These are phyloP conservation scores for Macrophomina tecta DNA, from an alignment of 2,329 filamentous ascomycete genomes.

Conservation along the genomic window DNA sequence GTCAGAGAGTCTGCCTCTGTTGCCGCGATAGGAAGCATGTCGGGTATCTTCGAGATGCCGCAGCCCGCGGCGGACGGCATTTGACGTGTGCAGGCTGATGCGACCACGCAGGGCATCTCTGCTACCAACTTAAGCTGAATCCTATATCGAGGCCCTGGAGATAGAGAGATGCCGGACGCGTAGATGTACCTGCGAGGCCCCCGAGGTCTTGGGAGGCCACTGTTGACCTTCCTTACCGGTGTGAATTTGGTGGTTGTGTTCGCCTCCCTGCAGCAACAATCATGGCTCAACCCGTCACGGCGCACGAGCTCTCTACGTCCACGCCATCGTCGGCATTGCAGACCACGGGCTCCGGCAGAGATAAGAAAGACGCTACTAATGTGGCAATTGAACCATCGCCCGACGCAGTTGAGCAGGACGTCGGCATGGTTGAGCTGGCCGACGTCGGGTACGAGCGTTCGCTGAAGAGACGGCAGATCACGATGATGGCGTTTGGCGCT, in stretches of 20 bases:
- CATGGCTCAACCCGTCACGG: conserved; percentile 4
- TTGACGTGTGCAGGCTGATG: neutral
- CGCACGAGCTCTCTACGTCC: neutral
- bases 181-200: conserved; percentile 5
- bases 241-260: neutral
- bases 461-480: conserved; percentile 26
- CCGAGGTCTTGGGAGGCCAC: neutral
- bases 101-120: neutral
- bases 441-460: conserved; percentile 25
- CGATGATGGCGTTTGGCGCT: conserved; percentile 28
- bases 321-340: neutral
- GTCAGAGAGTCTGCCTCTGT: neutral
- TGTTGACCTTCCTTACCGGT: neutral
- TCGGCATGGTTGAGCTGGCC: conserved; percentile 12
- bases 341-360: neutral
- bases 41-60: neutral
- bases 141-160: neutral
- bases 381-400: conserved; percentile 16
- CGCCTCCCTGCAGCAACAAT: neutral
- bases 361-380: conserved; percentile 4
- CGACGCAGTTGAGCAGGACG: neutral
- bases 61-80: too few relatives aligned
- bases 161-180: neutral
- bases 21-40: neutral
- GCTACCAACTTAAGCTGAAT: neutral